phyloP scores from a whole-genome alignment of 2,329 filamentous ascomycete genomes.

The Dactylellina leptospora region DNA sequence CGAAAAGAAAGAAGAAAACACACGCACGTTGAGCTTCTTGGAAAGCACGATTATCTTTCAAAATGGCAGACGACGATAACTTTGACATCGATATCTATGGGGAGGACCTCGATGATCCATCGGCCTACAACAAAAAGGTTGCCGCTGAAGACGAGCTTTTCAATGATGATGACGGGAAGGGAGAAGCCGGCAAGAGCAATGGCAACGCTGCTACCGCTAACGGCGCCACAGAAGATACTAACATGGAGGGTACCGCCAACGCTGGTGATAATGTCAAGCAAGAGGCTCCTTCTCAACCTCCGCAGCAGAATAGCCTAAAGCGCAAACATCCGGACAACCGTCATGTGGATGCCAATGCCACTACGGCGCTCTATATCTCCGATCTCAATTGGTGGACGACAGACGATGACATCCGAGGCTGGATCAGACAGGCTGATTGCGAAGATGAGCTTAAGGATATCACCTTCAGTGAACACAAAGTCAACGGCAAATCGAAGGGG shows the following conservation, averaged over 20 bases:
- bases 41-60: slow-evolving; percentile 22
- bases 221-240: slow-evolving; percentile 56
- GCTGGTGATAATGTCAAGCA: slow-evolving; percentile 55
- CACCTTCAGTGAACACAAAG: slow-evolving; percentile 97
- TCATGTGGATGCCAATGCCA: slow-evolving; percentile 69
- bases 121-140: slow-evolving; percentile 59
- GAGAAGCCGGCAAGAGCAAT: slow-evolving; percentile 38
- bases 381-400: slow-evolving; percentile 97
- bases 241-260: slow-evolving; percentile 56
- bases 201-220: slow-evolving; percentile 53
- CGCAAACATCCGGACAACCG: slow-evolving; percentile 69
- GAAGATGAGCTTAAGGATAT: slow-evolving; percentile 90
- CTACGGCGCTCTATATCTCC: slow-evolving; percentile 80
- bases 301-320: slow-evolving; percentile 68
- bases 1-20: slow-evolving; percentile 18
- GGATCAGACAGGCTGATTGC: slow-evolving; percentile 78
- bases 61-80: slow-evolving; percentile 72
- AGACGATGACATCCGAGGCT: slow-evolving; percentile 91
- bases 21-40: slow-evolving; percentile 34
- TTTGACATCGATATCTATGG: slow-evolving; percentile 79
- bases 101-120: slow-evolving; percentile 62
- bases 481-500: slow-evolving; percentile 99
- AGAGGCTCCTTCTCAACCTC: slow-evolving; percentile 60
- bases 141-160: slow-evolving; percentile 60
- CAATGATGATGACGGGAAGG: slow-evolving; percentile 56